phyloP scores from a whole-genome alignment of 305 asterid genomes.

The Fraxinus latifolia region DNA sequence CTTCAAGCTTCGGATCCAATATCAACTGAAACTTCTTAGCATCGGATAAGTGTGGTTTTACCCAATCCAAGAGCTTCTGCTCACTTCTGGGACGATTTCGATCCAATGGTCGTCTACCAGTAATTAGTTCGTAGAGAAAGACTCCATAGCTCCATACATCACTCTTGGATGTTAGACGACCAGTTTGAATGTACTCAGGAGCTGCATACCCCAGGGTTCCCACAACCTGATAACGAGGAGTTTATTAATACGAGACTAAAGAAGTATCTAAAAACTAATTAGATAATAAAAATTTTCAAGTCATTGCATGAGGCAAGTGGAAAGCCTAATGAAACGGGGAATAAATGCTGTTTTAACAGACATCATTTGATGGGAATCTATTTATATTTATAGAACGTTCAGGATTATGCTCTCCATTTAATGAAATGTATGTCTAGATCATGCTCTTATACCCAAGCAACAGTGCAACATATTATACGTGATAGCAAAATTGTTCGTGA shows the following conservation, averaged over 20 bases:
- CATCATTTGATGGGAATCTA: neutral
- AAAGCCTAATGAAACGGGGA: neutral
- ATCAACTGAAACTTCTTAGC: constrained; percentile 70
- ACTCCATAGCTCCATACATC: constrained; percentile 98
- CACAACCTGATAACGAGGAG: constrained; percentile 53
- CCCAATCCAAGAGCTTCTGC: constrained; percentile 94
- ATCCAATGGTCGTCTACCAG: constrained; percentile 89
- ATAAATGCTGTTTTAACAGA: neutral
- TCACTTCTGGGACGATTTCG: constrained; percentile 77
- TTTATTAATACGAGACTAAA: neutral
- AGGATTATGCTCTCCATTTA: neutral
- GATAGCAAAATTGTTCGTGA: neutral
- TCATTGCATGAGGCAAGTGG: neutral
- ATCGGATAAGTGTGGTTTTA: constrained; percentile 76
- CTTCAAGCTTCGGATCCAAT: constrained; percentile 79
- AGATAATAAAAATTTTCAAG: neutral
- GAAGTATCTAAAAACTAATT: neutral
- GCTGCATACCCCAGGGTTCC: constrained; percentile 97
- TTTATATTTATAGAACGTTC: neutral
- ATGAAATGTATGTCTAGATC: neutral
- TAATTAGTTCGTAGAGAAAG: constrained; percentile 89
- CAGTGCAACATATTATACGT: neutral
- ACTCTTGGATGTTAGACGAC: constrained; percentile 82
- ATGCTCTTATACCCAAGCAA: neutral
- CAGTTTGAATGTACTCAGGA: constrained; percentile 90